These are phyloP conservation scores for Fusarium ramigenum DNA, from an alignment of 2,329 filamentous ascomycete genomes.

Conservation along the genomic window DNA sequence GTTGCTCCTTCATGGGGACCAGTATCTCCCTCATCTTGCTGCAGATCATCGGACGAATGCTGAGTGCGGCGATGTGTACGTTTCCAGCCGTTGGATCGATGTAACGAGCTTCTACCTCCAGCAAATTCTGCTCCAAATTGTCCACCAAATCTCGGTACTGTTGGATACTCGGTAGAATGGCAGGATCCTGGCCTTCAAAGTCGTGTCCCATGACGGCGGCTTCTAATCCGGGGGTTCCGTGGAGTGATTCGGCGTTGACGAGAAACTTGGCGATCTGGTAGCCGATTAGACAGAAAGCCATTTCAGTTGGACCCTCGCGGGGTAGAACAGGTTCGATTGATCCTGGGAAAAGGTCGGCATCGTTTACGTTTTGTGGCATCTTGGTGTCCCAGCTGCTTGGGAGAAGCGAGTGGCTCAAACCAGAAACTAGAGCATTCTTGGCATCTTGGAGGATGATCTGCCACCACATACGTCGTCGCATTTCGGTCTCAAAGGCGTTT, in stretches of 20 bases:
- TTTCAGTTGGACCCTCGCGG: conserved; percentile 67
- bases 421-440: conserved; percentile 66
- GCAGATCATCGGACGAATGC: conserved; percentile 58
- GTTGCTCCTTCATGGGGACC: conserved; percentile 56
- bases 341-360: conserved; percentile 64
- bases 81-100: conserved; percentile 63
- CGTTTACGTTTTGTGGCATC: conserved; percentile 66
- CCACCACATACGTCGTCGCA: conserved; percentile 75
- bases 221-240: conserved; percentile 59
- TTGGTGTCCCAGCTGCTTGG: conserved; percentile 66
- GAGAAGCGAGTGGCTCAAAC: conserved; percentile 62
- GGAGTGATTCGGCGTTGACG: conserved; percentile 52
- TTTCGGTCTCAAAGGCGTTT: conserved; percentile 71
- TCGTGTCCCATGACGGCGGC: conserved; percentile 59
- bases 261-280: conserved; percentile 62
- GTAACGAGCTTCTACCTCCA: conserved; percentile 58
- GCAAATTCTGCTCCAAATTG: conserved; percentile 54
- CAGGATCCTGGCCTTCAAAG: conserved; percentile 42
- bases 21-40: conserved; percentile 61
- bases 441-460: conserved; percentile 67
- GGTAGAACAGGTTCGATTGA: conserved; percentile 61
- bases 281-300: conserved; percentile 64
- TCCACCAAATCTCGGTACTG: conserved; percentile 55
- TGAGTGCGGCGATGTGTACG: conserved; percentile 61
- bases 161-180: conserved; percentile 46